phyloP scores from a whole-genome alignment of 1,139 yeast genomes.

The Debaryomyces subglobosus region DNA sequence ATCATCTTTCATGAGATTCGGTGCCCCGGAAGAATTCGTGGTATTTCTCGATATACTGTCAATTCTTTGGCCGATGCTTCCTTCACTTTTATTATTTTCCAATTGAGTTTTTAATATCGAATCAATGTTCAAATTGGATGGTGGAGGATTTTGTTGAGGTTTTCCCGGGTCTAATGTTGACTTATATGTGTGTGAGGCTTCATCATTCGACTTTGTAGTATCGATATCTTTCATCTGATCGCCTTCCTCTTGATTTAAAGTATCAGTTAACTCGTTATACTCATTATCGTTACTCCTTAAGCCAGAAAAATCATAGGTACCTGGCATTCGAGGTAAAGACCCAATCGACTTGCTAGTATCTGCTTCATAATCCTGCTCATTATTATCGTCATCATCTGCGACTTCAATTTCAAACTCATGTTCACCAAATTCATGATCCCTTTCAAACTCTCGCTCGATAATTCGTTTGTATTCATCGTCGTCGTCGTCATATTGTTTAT shows the following conservation, averaged over 20 bases:
- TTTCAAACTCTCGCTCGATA: conserved; percentile 1
- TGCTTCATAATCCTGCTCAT: conserved; percentile 2
- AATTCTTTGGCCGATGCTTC: not conserved
- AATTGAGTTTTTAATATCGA: conserved; percentile 2
- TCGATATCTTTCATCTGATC: not conserved
- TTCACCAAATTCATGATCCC: not conserved
- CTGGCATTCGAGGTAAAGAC: conserved; percentile 61
- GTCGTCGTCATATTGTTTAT: conserved; percentile 5
- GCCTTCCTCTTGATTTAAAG: conserved; percentile 17
- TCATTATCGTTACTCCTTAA: conserved; percentile 30
- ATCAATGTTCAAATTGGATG: conserved; percentile 13
- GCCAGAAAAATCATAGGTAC: conserved; percentile 60
- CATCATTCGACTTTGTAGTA: conserved; percentile 9
- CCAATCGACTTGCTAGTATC: conserved; percentile 11
- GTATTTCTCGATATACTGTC: conserved; percentile 3
- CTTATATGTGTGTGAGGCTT: conserved; percentile 17
- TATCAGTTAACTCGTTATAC: conserved; percentile 25
- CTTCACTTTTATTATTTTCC: conserved; percentile 1
- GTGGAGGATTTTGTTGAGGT: conserved; percentile 16
- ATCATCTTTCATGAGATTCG: conserved; percentile 25
- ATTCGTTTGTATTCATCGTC: not conserved
- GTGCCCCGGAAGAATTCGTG: conserved; percentile 13
- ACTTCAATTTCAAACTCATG: not conserved
- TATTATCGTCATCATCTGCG: not conserved
- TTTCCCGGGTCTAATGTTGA: conserved; percentile 49